Evolutionary conservation across 2,329 filamentous ascomycete genomes (phyloP), one percentile per base, ranked within the genome.

Genomic region (Keithomyces neogunnii): DNA sequence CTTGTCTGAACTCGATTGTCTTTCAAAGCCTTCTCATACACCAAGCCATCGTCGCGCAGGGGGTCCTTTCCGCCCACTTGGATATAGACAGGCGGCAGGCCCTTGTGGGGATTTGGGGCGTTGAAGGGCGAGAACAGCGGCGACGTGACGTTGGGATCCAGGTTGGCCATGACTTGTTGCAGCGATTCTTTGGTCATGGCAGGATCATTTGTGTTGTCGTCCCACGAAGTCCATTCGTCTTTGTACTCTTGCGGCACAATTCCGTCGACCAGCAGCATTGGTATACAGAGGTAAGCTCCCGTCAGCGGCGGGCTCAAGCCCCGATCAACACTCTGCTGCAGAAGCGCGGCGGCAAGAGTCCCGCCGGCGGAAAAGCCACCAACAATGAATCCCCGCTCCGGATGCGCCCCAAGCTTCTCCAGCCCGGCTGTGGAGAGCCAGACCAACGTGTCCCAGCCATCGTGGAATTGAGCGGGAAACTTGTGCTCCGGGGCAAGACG

Each of bases 1-100:
- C 64, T 68, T 2, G 74, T 77, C 56, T 65, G 58, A 6, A 77
- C 69, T 1, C 63, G 65, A 33, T 73, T 67, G 49, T 73, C 71
- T 33, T 68, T 63, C 51, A 81, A 57, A 2, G 73, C 58, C 39
- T 68, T 61, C 55, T 78, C 76, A 55, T 79, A 81, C 0, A 80
- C 71, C 45, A 81, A 54, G 0, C 65, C 73, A 50, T 80, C 77
- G 52, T 82, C 78, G 3, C 78, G 62, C 3, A 76, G 55, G 0
- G 71, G 71, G 57, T 81, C 78, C 52, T 74, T 53, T 9, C 76
- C 77, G 53, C 68, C 71, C 0, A 78, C 65, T 57, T 78, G 74
- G 1, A 81, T 62, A 58, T 77, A 80, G 0, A 72, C 67, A 2
- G 63, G 66, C 4, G 75, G 75, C 29, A 77, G 61, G 3, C 57